Conservation (phyloP, 2,329 filamentous ascomycete species). For the Fusarium sp. region DNA sequence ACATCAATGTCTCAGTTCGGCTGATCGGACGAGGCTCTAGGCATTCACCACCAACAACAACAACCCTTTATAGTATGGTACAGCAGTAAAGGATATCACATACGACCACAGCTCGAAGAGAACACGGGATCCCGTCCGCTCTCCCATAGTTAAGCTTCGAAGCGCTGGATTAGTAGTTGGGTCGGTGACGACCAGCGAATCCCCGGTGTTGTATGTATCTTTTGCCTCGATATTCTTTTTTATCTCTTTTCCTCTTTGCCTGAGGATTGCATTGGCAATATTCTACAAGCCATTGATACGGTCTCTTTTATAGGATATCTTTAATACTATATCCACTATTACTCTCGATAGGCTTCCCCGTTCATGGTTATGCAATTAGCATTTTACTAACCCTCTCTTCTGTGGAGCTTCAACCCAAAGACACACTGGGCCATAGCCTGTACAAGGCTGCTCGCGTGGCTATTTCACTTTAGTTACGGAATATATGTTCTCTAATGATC, state of each 20-base stretch:
- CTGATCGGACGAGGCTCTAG: conserved; percentile 16
- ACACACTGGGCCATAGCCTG: neutral
- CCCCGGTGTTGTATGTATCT: conserved; percentile 28
- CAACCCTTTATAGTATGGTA: neutral
- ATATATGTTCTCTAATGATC: neutral
- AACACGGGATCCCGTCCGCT: conserved; percentile 36
- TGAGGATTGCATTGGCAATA: neutral
- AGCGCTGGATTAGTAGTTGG: conserved; percentile 37
- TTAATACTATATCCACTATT: too few relatives aligned
- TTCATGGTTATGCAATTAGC: neutral
- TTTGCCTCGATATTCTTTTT: neutral
- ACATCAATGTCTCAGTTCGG: conserved; percentile 4
- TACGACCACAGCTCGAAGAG: conserved; percentile 35
- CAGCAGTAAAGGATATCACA: neutral
- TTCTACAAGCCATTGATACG: too few relatives aligned
- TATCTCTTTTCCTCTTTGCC: neutral
- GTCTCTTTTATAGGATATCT: too few relatives aligned
- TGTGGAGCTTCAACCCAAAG: neutral
- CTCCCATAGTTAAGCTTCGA: conserved; percentile 35
- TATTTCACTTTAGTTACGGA: neutral
- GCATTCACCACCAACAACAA: neutral
- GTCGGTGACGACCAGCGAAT: conserved; percentile 37
- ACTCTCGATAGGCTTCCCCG: too few relatives aligned
- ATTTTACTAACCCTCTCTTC: neutral
- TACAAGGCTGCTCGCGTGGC: neutral